Evolutionary conservation across 2,329 filamentous ascomycete genomes (phyloP).

Genomic region (Aspergillus tubingensis): DNA sequence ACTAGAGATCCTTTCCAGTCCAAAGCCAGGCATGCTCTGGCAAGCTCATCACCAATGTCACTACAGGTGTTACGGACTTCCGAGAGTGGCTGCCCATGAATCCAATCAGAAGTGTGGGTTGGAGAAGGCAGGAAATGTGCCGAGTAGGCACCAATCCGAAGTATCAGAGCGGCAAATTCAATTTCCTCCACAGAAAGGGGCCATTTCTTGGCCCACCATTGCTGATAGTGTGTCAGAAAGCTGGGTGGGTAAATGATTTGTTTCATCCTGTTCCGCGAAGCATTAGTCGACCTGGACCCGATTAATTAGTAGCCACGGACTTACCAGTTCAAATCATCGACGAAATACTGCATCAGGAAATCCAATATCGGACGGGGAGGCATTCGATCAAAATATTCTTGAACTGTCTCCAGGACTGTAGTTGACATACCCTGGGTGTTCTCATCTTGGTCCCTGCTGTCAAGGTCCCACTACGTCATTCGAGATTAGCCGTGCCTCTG

Average conservation of each 20-base stretch:
- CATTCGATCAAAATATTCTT: not conserved
- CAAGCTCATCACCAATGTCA: not conserved
- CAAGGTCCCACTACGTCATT: too few relatives aligned
- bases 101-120: not conserved
- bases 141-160: constrained; percentile 6
- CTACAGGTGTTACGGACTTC: constrained; percentile 6
- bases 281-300: too few relatives aligned
- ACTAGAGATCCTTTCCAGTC: constrained; percentile 5
- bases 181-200: not conserved
- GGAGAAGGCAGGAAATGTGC: constrained; percentile 10
- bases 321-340: constrained; percentile 11
- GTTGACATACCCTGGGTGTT: not conserved
- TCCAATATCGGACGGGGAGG: constrained; percentile 4
- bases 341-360: constrained; percentile 10
- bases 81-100: not conserved
- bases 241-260: constrained; percentile 9
- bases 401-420: not conserved
- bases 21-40: not conserved
- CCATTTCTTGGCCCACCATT: constrained; percentile 6
- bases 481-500: too few relatives aligned
- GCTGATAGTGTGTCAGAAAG: constrained; percentile 9
- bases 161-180: constrained; percentile 8
- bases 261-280: constrained; percentile 2
- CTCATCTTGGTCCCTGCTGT: too few relatives aligned
- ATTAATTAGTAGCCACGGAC: too few relatives aligned